Evolutionary conservation across 2,329 filamentous ascomycete species (phyloP), one percentile per base, ranked within the genome.

Genomic region (Ophidiomyces ophidiicola): DNA sequence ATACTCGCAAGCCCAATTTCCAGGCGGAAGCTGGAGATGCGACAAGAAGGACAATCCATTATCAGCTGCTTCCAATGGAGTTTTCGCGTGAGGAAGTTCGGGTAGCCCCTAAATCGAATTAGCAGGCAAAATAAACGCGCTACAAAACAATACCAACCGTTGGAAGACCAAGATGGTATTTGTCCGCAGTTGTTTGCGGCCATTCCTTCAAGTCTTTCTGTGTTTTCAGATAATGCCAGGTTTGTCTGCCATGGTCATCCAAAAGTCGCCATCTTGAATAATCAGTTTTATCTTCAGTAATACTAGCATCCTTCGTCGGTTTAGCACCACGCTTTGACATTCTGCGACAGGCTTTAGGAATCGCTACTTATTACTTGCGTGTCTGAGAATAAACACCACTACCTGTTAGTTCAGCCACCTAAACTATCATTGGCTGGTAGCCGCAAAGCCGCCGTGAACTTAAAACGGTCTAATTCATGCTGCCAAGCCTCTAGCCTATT

Each of bases 1-100:
- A 64, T 98, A 98, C 59, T 98, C 90, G 64, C 88, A 96, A 4
- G 72, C 90, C 90, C 90, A 98, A 55, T 94, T 84, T 4, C 90
- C 90, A 1, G 84, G 80, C 10, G 80, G 77, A 1, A 94, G 70
- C 58, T 98, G 90, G 17, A 96, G 73, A 46, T 88, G 74, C 42
- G 87, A 82, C 65, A 92, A 94, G 67, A 94, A 96, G 3, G 74
- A 67, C 39, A 96, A 70, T 25, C 81, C 86, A 63, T 98, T 98
- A 44, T 71, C 68, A 2, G 84, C 85, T 3, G 84, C 70, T 48
- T 90, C 75, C 41, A 90, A 69, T 4, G 88, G 80, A 2, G 69
- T 86, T 45, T 76, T 74, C 3, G 88, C 69, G 42, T 70, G 66
- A 15, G 79, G 75, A 0, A 94, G 74, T 3, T 75, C 65, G 1